A percentile compares a stretch with the other conserved stretches of the same genome.
These are phyloP conservation scores for Podila clonocystis DNA, from an alignment of 192 early-diverging fungal species.

Conservation along the genomic window DNA sequence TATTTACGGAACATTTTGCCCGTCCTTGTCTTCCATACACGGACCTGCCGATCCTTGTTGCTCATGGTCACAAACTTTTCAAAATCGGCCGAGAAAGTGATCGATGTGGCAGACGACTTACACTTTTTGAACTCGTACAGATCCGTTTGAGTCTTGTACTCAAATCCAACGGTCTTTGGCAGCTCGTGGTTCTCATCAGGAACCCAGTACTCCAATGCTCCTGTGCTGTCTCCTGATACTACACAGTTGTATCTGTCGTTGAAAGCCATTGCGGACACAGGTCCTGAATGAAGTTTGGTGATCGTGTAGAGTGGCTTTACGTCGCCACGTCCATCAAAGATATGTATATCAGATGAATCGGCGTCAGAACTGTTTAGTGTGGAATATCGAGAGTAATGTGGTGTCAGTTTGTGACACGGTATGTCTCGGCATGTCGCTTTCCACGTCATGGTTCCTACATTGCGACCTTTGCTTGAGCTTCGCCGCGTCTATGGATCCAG, in stretches of 20 bases:
- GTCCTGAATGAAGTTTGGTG: conserved; percentile 71
- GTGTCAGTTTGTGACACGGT: not conserved
- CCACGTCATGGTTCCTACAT: conserved; percentile 59
- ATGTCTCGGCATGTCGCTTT: not conserved
- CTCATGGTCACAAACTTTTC: conserved; percentile 90
- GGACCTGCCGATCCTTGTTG: conserved; percentile 82
- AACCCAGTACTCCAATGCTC: conserved; percentile 96
- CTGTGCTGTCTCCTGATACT: conserved; percentile 85
- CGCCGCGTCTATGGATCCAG: conserved; percentile 88
- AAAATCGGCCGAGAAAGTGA: conserved; percentile 85
- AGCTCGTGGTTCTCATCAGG: conserved; percentile 74
- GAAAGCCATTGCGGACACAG: conserved; percentile 87
- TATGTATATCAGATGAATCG: conserved; percentile 72
- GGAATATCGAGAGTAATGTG: not conserved
- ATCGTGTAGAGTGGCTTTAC: conserved; percentile 70
- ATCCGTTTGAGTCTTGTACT: conserved; percentile 94
- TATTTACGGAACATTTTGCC: conserved; percentile 92
- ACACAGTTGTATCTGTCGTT: conserved; percentile 79
- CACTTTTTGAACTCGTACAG: conserved; percentile 96
- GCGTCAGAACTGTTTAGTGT: conserved; percentile 73
- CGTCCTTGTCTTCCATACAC: conserved; percentile 84
- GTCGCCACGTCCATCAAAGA: conserved; percentile 86
- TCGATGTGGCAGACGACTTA: conserved; percentile 80
- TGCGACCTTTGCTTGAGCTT: conserved; percentile 85
- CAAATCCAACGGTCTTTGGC: conserved; percentile 74